A percentile compares a stretch with the other conserved stretches of the same genome.
Conservation (phyloP, 768 basidiomycete genomes). For the Exsudoporus frostii region DNA sequence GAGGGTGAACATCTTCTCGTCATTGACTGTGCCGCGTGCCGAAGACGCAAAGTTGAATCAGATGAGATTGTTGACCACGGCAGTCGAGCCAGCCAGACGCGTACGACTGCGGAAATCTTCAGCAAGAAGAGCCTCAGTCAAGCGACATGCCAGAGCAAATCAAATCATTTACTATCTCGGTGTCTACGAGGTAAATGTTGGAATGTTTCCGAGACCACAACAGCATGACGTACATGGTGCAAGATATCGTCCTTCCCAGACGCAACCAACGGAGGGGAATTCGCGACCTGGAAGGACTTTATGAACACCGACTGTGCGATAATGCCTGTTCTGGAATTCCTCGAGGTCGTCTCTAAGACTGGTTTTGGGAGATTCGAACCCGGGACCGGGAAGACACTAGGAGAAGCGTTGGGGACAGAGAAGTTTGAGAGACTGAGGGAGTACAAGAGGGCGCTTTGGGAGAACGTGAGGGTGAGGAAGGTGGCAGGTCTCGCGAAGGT, state of each 20-base stretch:
- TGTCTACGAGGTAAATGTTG: constrained; percentile 35
- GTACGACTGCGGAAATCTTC: neutral
- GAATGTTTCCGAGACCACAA: neutral
- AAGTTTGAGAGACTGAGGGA: constrained; percentile 47
- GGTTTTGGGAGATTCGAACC: constrained; percentile 48
- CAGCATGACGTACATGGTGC: neutral
- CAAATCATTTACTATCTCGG: constrained; percentile 38
- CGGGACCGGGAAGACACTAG: constrained; percentile 44
- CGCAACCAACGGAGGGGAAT: constrained; percentile 37
- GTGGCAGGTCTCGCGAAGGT: neutral
- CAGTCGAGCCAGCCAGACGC: neutral
- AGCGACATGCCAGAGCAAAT: constrained; percentile 17
- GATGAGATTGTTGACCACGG: neutral
- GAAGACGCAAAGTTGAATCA: neutral
- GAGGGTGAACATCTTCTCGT: neutral
- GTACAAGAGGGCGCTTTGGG: constrained; percentile 47
- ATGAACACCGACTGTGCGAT: constrained; percentile 59
- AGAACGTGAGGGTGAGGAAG: constrained; percentile 28
- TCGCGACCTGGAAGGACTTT: constrained; percentile 39
- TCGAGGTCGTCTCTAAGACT: constrained; percentile 40
- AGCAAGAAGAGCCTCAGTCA: neutral
- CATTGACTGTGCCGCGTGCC: neutral
- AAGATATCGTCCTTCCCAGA: constrained; percentile 54
- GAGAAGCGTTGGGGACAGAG: constrained; percentile 38
- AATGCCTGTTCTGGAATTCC: constrained; percentile 51